Percentiles rank a stretch among this genome's conserved stretches.
These are phyloP conservation scores for Lasiodiplodia citricola DNA, from an alignment of 2,329 filamentous ascomycete genomes.

Conservation along the genomic window DNA sequence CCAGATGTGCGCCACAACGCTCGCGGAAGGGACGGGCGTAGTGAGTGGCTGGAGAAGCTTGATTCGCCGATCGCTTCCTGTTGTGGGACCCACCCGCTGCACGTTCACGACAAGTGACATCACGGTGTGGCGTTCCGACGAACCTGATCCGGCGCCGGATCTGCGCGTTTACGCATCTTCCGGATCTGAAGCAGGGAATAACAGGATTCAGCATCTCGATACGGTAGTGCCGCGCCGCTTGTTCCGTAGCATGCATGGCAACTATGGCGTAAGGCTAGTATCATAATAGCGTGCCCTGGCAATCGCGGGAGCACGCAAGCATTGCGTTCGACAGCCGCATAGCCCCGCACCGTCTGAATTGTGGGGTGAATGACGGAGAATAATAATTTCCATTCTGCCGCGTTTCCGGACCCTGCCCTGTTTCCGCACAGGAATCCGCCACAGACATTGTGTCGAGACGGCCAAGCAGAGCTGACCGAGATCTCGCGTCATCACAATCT, in stretches of 20 bases:
- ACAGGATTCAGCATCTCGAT: conserved; percentile 12
- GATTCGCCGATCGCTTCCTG: neutral
- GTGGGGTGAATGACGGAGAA: conserved; percentile 4
- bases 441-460: neutral
- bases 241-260: neutral
- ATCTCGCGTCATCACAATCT: conserved; percentile 6
- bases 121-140: conserved; percentile 7
- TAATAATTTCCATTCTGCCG: neutral
- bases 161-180: conserved; percentile 13
- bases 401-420: neutral
- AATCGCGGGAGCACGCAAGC: conserved; percentile 17
- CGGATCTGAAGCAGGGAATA: conserved; percentile 20
- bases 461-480: neutral
- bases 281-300: conserved; percentile 6
- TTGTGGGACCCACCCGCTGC: neutral
- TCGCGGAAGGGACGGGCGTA: conserved; percentile 7
- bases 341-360: neutral
- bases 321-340: neutral
- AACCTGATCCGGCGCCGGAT: neutral
- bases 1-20: neutral
- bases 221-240: neutral
- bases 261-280: conserved; percentile 26
- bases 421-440: neutral
- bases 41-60: conserved; percentile 23
- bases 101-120: conserved; percentile 16